Percentiles rank a stretch among this genome's conserved stretches.
Conservation (phyloP, 2,329 filamentous ascomycete genomes). For the Truncatella angustata region DNA sequence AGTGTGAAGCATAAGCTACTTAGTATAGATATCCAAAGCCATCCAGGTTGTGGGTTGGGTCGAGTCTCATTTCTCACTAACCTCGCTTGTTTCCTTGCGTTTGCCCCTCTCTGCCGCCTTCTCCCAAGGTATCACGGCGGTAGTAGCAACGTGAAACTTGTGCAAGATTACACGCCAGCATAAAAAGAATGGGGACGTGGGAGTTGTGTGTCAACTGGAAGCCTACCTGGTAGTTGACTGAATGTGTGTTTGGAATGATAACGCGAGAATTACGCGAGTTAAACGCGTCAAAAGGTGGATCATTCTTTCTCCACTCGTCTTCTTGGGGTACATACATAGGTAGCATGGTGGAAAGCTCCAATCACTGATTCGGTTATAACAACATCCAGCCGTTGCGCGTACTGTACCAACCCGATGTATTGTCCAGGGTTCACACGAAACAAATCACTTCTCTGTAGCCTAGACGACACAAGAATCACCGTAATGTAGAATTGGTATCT, state of each 20-base stretch:
- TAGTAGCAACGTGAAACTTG: slow-evolving; percentile 7
- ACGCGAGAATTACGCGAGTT: slow-evolving; percentile 1
- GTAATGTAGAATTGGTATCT: too few relatives aligned
- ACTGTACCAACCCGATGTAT: too few relatives aligned
- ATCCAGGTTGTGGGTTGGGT: neutral
- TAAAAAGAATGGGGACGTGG: neutral
- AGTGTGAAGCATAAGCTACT: too few relatives aligned
- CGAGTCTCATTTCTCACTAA: neutral
- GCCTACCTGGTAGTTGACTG: too few relatives aligned
- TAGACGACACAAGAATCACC: too few relatives aligned
- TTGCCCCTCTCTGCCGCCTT: neutral
- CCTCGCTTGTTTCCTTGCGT: neutral
- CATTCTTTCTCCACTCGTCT: neutral
- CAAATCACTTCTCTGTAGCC: too few relatives aligned
- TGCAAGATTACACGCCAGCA: neutral
- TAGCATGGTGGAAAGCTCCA: neutral
- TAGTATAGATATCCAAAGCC: neutral
- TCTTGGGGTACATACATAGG: too few relatives aligned
- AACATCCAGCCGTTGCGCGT: too few relatives aligned
- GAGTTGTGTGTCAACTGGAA: neutral
- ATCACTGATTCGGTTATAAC: too few relatives aligned
- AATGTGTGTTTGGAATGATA: neutral
- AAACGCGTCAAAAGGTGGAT: neutral
- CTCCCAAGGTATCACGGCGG: neutral
- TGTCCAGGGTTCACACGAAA: too few relatives aligned